Evolutionary conservation across 2,329 filamentous ascomycete species (phyloP), one percentile per base, ranked within the genome.

Genomic region (Fusarium annulatum): DNA sequence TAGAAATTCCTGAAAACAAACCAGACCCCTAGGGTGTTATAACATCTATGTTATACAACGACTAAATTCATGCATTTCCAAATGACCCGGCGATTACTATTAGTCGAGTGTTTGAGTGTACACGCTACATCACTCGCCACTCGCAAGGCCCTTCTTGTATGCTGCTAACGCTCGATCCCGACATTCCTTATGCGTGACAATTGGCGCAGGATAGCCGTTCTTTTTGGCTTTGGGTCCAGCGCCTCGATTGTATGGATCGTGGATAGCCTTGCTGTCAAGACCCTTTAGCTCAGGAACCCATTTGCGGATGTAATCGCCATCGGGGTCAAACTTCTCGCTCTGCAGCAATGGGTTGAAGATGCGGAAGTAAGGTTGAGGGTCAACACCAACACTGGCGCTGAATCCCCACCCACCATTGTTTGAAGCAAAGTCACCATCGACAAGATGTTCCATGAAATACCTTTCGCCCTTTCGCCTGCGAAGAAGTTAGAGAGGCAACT

Each of bases 301-400:
- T 67, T 89, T 90, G 42, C 93, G 87, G 63, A 97, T 97, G 80
- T 96, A 97, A 21, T 90, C 89, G 0, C 94, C 95, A 0, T 92
- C 85, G 0, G 88, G 85, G 79, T 97, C 95, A 76, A 97, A 97
- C 82, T 93, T 95, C 85, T 96, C 93, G 75, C 92, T 94, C 84
- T 97, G 95, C 23, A 94, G 83, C 49, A 94, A 80, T 1, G 95
- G 95, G 77, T 97, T 97, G 83, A 97, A 97, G 58, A 97, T 93
- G 11, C 94, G 88, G 72, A 97, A 97, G 80, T 97, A 97, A 0
- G 95, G 94, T 81, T 97, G 93, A 3, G 94, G 93, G 80, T 97
- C 94, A 11, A 95, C 93, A 3, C 94, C 93, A 0, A 91, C 91
- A 23, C 87, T 89, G 9, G 92, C 90, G 30, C 86, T 82, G 70